A percentile compares a stretch with the other conserved stretches of the same genome.
These are phyloP conservation scores for Pistacia vera DNA, from an alignment of 345 rosid species.

Conservation along the genomic window DNA sequence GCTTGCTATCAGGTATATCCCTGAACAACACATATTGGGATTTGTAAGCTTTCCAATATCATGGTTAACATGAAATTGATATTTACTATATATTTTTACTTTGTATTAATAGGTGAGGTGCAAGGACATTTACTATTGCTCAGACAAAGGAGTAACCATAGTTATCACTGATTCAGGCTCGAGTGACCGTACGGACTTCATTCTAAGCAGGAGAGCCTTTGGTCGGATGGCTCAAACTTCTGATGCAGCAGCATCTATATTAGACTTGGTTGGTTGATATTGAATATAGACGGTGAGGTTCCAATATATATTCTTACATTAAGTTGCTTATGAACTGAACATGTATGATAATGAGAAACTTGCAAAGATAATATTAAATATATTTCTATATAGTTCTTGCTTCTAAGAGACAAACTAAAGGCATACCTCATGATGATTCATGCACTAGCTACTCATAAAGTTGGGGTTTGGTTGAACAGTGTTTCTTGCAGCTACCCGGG, in stretches of 20 bases:
- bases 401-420: neutral
- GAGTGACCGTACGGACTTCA: constrained; percentile 52
- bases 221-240: constrained; percentile 59
- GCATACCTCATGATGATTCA: neutral
- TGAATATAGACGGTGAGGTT: constrained; percentile 62
- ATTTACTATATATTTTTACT: neutral
- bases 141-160: constrained; percentile 52
- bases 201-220: constrained; percentile 58
- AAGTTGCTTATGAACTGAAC: neutral
- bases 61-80: neutral
- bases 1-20: constrained; percentile 68
- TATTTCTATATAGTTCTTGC: neutral
- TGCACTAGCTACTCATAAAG: constrained; percentile 14
- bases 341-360: neutral
- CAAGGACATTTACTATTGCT: constrained; percentile 51
- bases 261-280: constrained; percentile 55
- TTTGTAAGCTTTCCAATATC: no score
- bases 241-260: constrained; percentile 44
- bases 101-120: constrained; percentile 58
- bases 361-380: neutral
- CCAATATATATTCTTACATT: neutral
- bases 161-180: constrained; percentile 68
- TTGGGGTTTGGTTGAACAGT: constrained; percentile 30
- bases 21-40: neutral
- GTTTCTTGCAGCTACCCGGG: constrained; percentile 66